Evolutionary conservation across 2,329 filamentous ascomycete genomes (phyloP).

Genomic region (Beauveria sp.): DNA sequence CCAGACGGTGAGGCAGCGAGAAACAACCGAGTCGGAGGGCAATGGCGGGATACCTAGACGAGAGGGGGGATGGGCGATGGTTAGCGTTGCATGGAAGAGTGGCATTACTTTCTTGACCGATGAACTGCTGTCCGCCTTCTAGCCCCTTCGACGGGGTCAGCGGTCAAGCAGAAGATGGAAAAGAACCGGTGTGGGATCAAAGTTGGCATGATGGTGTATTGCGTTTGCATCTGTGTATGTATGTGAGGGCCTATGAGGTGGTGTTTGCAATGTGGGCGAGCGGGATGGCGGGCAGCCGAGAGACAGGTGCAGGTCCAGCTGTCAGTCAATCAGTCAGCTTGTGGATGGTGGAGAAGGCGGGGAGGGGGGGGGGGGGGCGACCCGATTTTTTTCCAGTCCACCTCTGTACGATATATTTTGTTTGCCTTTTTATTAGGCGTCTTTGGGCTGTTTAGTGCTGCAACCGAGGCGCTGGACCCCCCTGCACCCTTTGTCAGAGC

Average conservation of each 20-base stretch:
- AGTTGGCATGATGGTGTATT: background rate
- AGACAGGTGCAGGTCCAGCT: constrained; percentile 4
- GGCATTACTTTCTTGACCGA: constrained; percentile 6
- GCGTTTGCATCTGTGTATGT: background rate
- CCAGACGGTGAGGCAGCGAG: background rate
- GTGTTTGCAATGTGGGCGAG: background rate
- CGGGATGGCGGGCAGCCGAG: background rate
- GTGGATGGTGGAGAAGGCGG: background rate
- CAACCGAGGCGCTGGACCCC: background rate
- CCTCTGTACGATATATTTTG: background rate
- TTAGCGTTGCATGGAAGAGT: constrained; percentile 8
- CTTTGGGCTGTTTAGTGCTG: background rate
- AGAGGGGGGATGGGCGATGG: background rate
- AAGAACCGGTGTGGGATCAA: constrained; percentile 9
- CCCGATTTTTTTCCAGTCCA: too few relatives aligned
- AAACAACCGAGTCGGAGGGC: background rate
- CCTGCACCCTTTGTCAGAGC: background rate
- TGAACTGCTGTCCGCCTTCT: constrained; percentile 3
- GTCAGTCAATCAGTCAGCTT: background rate
- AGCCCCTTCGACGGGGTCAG: background rate
- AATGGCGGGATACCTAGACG: background rate
- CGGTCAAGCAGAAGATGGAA: constrained; percentile 4
- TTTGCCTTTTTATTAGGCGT: background rate
- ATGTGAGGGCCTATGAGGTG: background rate
- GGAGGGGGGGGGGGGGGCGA: background rate